Evolutionary conservation across 2,329 filamentous ascomycete genomes (phyloP), one percentile per base, ranked within the genome.

Genomic region (Aspergillus versicolor): DNA sequence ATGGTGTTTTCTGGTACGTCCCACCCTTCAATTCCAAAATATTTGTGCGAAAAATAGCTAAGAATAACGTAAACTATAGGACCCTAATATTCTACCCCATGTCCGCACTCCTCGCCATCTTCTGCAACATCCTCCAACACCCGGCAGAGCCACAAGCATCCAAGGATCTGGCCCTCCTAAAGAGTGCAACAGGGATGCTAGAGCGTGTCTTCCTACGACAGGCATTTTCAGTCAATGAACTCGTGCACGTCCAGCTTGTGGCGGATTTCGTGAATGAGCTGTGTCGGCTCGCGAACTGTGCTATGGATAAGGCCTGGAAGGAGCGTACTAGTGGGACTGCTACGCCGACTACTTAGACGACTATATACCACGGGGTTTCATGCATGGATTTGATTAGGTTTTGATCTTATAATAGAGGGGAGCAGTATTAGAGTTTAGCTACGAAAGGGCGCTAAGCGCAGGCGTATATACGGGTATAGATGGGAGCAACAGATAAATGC

Each of bases 1-100:
- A 76, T 1, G 78, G 81, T 43, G 74, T 78, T 11, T 84, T 84
- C 60, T 83, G 80, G 80, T 82, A 68, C 61, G 75, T 63, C 3
- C 44, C 41, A 22, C 13, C 9, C n/a, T 15, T 40, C 22, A 3
- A n/a, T 15, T 46, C 34, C 22, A 17, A 1, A 11, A 30, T 30
- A 27, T 37, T 43, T n/a, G 21, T 37, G 13, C 21, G n/a, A 13
- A 11, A 41, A n/a, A 5, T 8, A 17, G 30, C 34, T 13, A n/a
- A 27, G 4, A 22, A 15, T 24, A 34, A 30, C 57, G 46, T 27
- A 34, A 38, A 24, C 30, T 5, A 2, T 32, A 84, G 83, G 81
- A 68, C 78, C n/a, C 67, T 84, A 3, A 72, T 83, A 2, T 85
- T 83, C 62, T 85, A 85, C 54, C 82, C 83, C 1, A 78, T 83